Conservation (phyloP, 192 early-diverging fungal species). For the Kappamyces sp. region DNA sequence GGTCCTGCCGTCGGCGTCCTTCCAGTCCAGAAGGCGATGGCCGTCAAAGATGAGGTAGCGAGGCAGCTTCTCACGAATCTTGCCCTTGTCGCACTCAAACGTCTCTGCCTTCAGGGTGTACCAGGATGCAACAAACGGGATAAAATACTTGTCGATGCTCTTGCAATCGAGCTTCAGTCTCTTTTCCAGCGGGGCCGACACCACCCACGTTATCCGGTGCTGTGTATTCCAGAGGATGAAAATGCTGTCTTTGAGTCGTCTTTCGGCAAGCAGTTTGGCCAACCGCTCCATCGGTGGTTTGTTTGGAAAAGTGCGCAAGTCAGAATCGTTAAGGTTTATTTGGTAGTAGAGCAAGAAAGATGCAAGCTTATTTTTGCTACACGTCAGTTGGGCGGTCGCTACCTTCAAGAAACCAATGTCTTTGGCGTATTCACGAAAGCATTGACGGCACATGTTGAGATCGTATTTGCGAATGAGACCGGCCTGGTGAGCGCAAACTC, state of each 20-base stretch:
- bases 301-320: not conserved
- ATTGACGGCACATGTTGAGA: conserved; percentile 99
- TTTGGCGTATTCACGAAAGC: conserved; percentile 97
- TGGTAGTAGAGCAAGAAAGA: not conserved
- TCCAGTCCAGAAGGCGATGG: conserved; percentile 7
- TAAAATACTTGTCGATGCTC: conserved; percentile 11
- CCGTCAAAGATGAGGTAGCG: conserved; percentile 10
- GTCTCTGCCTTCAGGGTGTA: not conserved
- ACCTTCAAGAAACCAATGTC: conserved; percentile 99
- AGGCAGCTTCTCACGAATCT: not conserved
- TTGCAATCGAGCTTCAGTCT: not conserved
- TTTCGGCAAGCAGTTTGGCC: conserved; percentile 7
- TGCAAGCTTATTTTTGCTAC: too few relatives aligned
- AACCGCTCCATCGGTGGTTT: not conserved
- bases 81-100: too few relatives aligned
- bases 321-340: not conserved
- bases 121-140: conserved; percentile 1
- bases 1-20: not conserved
- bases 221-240: conserved; percentile 2
- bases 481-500: conserved; percentile 97
- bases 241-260: conserved; percentile 1
- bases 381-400: not conserved
- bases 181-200: conserved; percentile 1
- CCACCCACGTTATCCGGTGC: conserved; percentile 8
- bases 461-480: conserved; percentile 99